These are phyloP conservation scores for Bimuria novae-zelandiae DNA, from an alignment of 2,329 filamentous ascomycete species.

Conservation along the genomic window DNA sequence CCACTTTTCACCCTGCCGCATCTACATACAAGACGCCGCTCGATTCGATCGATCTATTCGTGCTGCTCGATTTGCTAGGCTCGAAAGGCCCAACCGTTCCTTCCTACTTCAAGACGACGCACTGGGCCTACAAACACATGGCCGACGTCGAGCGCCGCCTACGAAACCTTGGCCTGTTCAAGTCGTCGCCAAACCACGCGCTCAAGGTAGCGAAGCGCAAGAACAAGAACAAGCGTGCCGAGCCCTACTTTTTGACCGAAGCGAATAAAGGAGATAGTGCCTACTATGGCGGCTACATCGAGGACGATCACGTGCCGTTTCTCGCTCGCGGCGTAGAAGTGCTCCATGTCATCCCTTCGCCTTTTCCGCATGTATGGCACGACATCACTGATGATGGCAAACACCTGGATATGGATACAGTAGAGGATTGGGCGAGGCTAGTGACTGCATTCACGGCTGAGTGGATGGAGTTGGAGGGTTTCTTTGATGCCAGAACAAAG, in stretches of 20 bases:
- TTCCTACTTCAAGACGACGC: conserved; percentile 87
- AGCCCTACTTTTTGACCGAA: conserved; percentile 62
- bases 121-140: conserved; percentile 89
- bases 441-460: conserved; percentile 85
- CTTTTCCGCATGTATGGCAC: conserved; percentile 89
- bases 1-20: conserved; percentile 67
- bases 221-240: conserved; percentile 35
- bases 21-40: conserved; percentile 77
- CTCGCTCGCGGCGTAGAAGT: conserved; percentile 85
- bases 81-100: conserved; percentile 70
- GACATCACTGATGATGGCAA: conserved; percentile 80
- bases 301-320: conserved; percentile 93
- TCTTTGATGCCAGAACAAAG: conserved; percentile 32
- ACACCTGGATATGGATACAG: conserved; percentile 79
- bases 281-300: conserved; percentile 63
- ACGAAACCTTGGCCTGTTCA: conserved; percentile 68
- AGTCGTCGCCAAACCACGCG: conserved; percentile 61
- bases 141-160: conserved; percentile 75
- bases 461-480: conserved; percentile 74
- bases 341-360: conserved; percentile 85
- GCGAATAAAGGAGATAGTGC: conserved; percentile 59
- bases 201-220: conserved; percentile 43
- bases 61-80: conserved; percentile 88
- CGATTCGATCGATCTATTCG: conserved; percentile 82
- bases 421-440: conserved; percentile 87